Evolutionary conservation across 176 grass and related monocot species (phyloP), one percentile per base, ranked within the genome.

Genomic region (Carex kokanica): DNA sequence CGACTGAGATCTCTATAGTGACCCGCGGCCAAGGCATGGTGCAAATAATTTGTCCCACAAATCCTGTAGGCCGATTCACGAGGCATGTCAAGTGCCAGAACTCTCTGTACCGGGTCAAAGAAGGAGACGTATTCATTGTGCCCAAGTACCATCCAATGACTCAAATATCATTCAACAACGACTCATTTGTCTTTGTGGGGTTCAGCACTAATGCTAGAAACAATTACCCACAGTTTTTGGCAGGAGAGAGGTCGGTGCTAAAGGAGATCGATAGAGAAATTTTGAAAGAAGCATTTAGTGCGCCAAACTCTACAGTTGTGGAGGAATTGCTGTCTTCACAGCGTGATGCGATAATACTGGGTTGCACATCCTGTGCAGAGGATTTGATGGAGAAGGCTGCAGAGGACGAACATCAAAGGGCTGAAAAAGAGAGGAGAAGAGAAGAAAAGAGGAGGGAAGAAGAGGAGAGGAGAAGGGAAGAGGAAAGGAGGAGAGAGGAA

Each of bases 191-290:
- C 23, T 98, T 95, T 62, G 82, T 95, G 10, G 96, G 96, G 21
- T 95, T 98, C 83, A 93, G 89, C 92, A 95, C 93, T 10, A 80
- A 86, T 78, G 81, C 86, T 58, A 88, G 84, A 2, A 55, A 80
- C 57, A 98, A 98, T 88, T 87, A 89, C 86, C 96, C 96, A 1
- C 96, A 98, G 83, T 98, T 95, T 84, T 73, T 98, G 64, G 89
- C 86, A 6, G 96, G 93, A 52, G 79, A 49, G 45, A 47, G 78
- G 0, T 98, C 89, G 0, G 96, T 93, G 15, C 84, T 98, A 24
- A 90, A 86, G 32, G 70, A 79, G 14, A 88, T 93, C 21, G 80
- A 88, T 41, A 87, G 71, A 40, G 84, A 90, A 40, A 80, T 98
- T 16, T 43, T 98, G 27, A 64, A 88, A 8, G 24, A 72, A 58